Conservation (phyloP, 2,329 filamentous ascomycete genomes). For the Teratosphaeria zuluensis region DNA sequence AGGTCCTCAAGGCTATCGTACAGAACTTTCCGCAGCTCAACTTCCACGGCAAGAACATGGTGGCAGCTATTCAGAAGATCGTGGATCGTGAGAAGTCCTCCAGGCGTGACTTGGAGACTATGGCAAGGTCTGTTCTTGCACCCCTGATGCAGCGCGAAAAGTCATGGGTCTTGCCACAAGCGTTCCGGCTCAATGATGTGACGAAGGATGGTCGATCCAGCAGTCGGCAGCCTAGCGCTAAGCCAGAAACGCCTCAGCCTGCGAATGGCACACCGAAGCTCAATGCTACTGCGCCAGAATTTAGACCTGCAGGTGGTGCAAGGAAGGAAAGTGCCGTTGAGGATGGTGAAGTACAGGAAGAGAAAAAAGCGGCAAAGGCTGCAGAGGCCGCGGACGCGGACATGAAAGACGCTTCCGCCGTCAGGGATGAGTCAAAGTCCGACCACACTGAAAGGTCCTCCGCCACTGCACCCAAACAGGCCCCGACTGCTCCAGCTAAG, state of each 20-base stretch:
- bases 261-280: slow-evolving; percentile 33
- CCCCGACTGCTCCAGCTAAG: background rate
- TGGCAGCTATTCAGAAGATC: slow-evolving; percentile 56
- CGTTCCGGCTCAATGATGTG: slow-evolving; percentile 43
- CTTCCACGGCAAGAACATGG: slow-evolving; percentile 66
- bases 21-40: slow-evolving; percentile 82
- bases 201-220: slow-evolving; percentile 18
- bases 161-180: slow-evolving; percentile 65
- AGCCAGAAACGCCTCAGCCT: slow-evolving; percentile 35
- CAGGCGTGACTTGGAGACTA: slow-evolving; percentile 65
- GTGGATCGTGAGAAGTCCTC: slow-evolving; percentile 43
- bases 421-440: background rate
- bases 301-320: slow-evolving; percentile 48
- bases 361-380: slow-evolving; percentile 27
- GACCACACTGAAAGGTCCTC: background rate
- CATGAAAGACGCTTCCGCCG: slow-evolving; percentile 15
- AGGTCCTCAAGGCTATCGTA: slow-evolving; percentile 69
- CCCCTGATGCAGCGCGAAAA: slow-evolving; percentile 57
- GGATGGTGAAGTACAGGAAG: slow-evolving; percentile 64
- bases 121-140: slow-evolving; percentile 61
- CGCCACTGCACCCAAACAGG: background rate
- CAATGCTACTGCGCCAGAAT: slow-evolving; percentile 51
- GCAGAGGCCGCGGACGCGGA: slow-evolving; percentile 14
- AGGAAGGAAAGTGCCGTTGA: slow-evolving; percentile 38
- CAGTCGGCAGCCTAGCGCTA: slow-evolving; percentile 20